These are phyloP conservation scores for Debaryomyces sp. DNA, from an alignment of 1,139 yeast species.

Conservation along the genomic window DNA sequence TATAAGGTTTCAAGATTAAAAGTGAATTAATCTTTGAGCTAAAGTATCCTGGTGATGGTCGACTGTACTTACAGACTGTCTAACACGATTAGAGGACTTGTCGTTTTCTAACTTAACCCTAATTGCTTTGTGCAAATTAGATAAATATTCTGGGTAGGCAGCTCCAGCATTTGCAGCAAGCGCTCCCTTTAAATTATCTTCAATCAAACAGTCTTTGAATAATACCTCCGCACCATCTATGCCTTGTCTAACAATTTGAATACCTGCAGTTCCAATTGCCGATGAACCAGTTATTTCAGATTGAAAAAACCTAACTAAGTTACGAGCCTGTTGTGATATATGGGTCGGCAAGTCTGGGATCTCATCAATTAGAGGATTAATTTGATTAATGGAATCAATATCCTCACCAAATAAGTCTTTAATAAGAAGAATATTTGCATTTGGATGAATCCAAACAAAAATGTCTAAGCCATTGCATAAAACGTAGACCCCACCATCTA, in stretches of 20 bases:
- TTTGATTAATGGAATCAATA: slow-evolving; percentile 43
- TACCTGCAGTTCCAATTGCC: slow-evolving; percentile 37
- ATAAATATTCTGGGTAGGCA: slow-evolving; percentile 61
- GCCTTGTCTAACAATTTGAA: slow-evolving; percentile 68
- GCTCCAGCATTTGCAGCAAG: slow-evolving; percentile 43
- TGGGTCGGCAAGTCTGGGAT: slow-evolving; percentile 74
- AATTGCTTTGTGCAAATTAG: slow-evolving; percentile 62
- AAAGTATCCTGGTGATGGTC: slow-evolving; percentile 34
- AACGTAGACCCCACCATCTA: slow-evolving; percentile 77
- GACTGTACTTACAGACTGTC: slow-evolving; percentile 32
- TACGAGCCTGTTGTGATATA: slow-evolving; percentile 69
- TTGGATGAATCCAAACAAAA: slow-evolving; percentile 70
- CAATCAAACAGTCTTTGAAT: slow-evolving; percentile 65
- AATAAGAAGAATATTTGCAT: slow-evolving; percentile 67
- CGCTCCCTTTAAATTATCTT: slow-evolving; percentile 55
- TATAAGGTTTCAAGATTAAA: slow-evolving; percentile 17
- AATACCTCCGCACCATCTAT: slow-evolving; percentile 63
- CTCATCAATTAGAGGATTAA: slow-evolving; percentile 57
- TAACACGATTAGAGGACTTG: slow-evolving; percentile 35
- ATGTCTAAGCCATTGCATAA: slow-evolving; percentile 69
- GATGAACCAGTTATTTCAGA: slow-evolving; percentile 37
- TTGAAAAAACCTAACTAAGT: slow-evolving; percentile 57
- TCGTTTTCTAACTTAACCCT: slow-evolving; percentile 55
- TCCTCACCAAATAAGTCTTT: slow-evolving; percentile 72
- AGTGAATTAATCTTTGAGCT: slow-evolving; percentile 45